phyloP scores from a whole-genome alignment of 768 basidiomycete genomes.

The Phaeolepiota aurea region DNA sequence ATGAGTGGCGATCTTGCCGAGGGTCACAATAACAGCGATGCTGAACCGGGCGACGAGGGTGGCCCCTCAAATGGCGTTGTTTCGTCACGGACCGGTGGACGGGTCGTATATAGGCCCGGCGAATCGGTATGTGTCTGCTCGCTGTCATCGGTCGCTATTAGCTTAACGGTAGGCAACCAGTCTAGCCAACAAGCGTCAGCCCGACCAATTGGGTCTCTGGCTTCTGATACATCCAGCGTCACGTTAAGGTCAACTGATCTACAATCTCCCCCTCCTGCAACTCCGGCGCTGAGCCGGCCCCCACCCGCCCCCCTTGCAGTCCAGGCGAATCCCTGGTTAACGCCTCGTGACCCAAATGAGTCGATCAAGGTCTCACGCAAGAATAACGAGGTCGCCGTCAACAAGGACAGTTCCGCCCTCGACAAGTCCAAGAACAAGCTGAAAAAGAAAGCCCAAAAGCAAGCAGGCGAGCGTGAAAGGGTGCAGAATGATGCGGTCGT shows the following conservation, averaged over 20 bases:
- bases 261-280: conserved; percentile 29
- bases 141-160: not conserved
- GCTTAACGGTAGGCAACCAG: conserved; percentile 5
- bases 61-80: conserved; percentile 28
- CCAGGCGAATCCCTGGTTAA: conserved; percentile 77
- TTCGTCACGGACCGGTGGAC: conserved; percentile 56
- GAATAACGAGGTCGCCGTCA: conserved; percentile 64
- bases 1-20: no score
- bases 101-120: conserved; percentile 55
- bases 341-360: conserved; percentile 18
- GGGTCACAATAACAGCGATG: no score
- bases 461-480: conserved; percentile 46
- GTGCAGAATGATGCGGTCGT: conserved; percentile 69
- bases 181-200: conserved; percentile 9
- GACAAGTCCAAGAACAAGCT: conserved; percentile 71
- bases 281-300: conserved; percentile 10
- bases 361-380: conserved; percentile 48
- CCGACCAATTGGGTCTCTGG: conserved; percentile 20
- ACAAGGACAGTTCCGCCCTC: conserved; percentile 51
- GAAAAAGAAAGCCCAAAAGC: conserved; percentile 54
- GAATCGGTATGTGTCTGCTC: conserved; percentile 18
- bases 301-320: conserved; percentile 7
- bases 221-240: conserved; percentile 58
- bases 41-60: no score
- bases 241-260: conserved; percentile 56